Conservation (phyloP, 1,139 yeast species). For the Hemisphaericaspora xylofermentans region DNA sequence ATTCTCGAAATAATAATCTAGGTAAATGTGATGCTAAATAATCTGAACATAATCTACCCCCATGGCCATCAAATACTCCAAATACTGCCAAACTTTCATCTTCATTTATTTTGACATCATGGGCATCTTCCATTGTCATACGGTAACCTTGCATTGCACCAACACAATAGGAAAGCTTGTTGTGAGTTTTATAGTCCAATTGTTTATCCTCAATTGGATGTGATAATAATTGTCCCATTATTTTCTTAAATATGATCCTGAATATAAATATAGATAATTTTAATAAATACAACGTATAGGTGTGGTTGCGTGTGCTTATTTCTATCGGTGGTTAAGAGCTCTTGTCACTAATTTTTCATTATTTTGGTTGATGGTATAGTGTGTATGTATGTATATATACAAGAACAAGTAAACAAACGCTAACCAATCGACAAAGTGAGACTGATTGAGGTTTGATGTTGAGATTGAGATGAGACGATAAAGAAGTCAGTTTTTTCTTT, state of each 20-base stretch:
- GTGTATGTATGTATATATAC: too few species aligned
- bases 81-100: constrained; percentile 54
- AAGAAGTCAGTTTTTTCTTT: too few species aligned
- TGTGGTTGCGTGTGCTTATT: background rate
- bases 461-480: too few species aligned
- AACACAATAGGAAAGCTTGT: constrained; percentile 54
- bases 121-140: constrained; percentile 77
- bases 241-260: background rate
- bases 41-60: constrained; percentile 63
- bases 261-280: too few species aligned
- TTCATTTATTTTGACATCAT: constrained; percentile 45
- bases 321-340: too few species aligned
- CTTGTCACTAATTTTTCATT: too few species aligned
- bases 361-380: too few species aligned
- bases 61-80: constrained; percentile 82
- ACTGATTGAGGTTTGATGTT: too few species aligned
- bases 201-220: constrained; percentile 74
- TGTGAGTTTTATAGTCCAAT: constrained; percentile 45
- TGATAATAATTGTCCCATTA: constrained; percentile 75
- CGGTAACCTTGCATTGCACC: constrained; percentile 84
- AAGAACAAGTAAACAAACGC: too few species aligned
- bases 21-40: constrained; percentile 50
- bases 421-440: too few species aligned
- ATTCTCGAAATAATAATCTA: constrained; percentile 23
- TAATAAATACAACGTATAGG: too few species aligned